These are phyloP conservation scores for Plantago major DNA, from an alignment of 257 asterid species.

Conservation along the genomic window DNA sequence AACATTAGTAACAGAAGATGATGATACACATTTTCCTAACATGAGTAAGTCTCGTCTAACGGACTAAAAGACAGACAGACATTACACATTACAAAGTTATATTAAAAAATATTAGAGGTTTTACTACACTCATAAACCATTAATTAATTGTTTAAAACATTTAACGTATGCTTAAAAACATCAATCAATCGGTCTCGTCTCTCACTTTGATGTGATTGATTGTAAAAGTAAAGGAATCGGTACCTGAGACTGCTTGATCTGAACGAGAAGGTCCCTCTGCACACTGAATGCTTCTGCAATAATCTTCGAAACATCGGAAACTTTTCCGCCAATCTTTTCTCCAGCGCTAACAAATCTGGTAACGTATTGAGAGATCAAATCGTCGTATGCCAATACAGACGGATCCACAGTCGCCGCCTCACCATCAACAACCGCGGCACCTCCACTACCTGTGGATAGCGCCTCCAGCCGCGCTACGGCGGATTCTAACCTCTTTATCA, in stretches of 20 bases:
- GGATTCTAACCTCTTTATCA: conserved; percentile 80
- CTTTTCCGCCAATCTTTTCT: conserved; percentile 85
- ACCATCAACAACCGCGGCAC: conserved; percentile 34
- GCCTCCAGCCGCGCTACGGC: conserved; percentile 88
- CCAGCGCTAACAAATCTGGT: conserved; percentile 55
- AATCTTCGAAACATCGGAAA: conserved; percentile 59
- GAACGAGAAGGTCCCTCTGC: conserved; percentile 75
- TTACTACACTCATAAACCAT: too few species aligned
- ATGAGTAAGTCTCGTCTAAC: too few species aligned
- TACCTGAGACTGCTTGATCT: conserved; percentile 73
- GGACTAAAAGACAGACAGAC: too few species aligned
- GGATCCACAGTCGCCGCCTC: conserved; percentile 64
- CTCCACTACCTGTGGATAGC: conserved; percentile 44
- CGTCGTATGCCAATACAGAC: conserved; percentile 70
- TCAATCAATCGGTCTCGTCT: too few species aligned
- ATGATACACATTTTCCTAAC: too few species aligned
- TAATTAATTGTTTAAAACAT: too few species aligned
- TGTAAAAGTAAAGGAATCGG: too few species aligned
- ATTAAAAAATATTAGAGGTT: too few species aligned
- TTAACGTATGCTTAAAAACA: too few species aligned
- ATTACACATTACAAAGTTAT: too few species aligned
- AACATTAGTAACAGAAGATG: too few species aligned
- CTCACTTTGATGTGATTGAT: too few species aligned
- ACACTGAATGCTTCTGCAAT: conserved; percentile 61
- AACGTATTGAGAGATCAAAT: conserved; percentile 57